These are phyloP conservation scores for Podila horticola DNA, from an alignment of 192 early-diverging fungal species.

Conservation along the genomic window DNA sequence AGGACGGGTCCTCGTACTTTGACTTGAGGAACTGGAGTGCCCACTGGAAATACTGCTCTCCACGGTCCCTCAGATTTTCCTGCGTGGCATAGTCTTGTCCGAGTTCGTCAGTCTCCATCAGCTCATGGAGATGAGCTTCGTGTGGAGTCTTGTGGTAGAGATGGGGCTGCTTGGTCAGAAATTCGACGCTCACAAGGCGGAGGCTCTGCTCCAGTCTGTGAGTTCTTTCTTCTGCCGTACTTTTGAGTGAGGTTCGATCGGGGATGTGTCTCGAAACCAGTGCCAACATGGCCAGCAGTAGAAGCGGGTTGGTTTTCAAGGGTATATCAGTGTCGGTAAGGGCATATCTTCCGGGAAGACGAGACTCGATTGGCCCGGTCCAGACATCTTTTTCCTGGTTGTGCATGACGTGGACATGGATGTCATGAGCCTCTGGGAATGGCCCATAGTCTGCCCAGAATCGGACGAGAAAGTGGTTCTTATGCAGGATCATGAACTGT, in stretches of 20 bases:
- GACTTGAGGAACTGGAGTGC: slow-evolving; percentile 27
- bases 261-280: slow-evolving; percentile 37
- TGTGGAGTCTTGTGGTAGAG: slow-evolving; percentile 6
- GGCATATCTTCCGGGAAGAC: not conserved
- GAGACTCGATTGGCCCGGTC: slow-evolving; percentile 3
- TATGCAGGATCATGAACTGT: slow-evolving; percentile 41
- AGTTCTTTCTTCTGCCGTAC: slow-evolving; percentile 18
- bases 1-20: slow-evolving; percentile 38
- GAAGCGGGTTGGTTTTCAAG: slow-evolving; percentile 6
- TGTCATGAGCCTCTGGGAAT: slow-evolving; percentile 29
- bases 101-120: slow-evolving; percentile 28
- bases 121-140: slow-evolving; percentile 15
- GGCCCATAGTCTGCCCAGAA: slow-evolving; percentile 36
- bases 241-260: slow-evolving; percentile 25
- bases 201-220: slow-evolving; percentile 18
- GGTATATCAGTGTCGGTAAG: not conserved
- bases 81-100: not conserved
- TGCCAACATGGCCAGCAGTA: slow-evolving; percentile 44
- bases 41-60: slow-evolving; percentile 50
- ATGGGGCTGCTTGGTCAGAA: not conserved
- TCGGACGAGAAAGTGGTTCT: slow-evolving; percentile 42
- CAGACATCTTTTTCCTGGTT: slow-evolving; percentile 2
- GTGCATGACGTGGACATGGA: slow-evolving; percentile 21
- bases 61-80: slow-evolving; percentile 27
- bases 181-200: slow-evolving; percentile 4